Base-by-base conservation (phyloP, 306 rosid species). In the Trichosanthes truncata region DNA sequence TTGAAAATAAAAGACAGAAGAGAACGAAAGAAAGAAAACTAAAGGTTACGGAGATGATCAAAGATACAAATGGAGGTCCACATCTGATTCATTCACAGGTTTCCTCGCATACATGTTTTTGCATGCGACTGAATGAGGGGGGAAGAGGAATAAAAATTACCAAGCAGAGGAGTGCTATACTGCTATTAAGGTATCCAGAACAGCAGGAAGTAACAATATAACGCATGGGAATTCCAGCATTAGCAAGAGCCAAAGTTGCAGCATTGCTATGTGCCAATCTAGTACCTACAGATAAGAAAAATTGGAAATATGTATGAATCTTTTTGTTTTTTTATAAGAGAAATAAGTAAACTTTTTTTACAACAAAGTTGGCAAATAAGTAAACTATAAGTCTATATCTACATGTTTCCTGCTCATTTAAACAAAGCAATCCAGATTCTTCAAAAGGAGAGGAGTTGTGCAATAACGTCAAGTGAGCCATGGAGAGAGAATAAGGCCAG, bases 241-340 rank as follows among this genome's bases (percentile, higher is more conserved):
- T 95, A 6, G 97, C 94, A 80, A 94, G 97, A 59, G 98, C 98
- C 86, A 94, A 82, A 69, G 93, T 94, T 78, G 97, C 97, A 85
- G 98, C 98, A 84, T 94, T 92, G 77, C 92, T 91, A 74, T 97
- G 92, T 35, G 98, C 97, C 80, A 95, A 92, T 85, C 98, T 86
- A 60, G 98, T 92, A 81, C 98, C 98, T 92, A 82, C 69, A 79
- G 12, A 57, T 66, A 78, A 45, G 18, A 31, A 65, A 66, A 29
- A 1, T 29, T 29, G 33, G 33, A 29, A 29, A 29, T 29, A 29
- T 29, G 33, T 29, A 29, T 29, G 33, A 29, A 29, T 29, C 33
- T 1, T 29, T 29, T 29, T 29, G 33, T 29, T 29, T 29, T 29
- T 29, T 29, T 29, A 29, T 29, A 29, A 29, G 33, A 29, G 33